phyloP scores from a whole-genome alignment of 495 filamentous ascomycete species.

The Venustampulla echinocandica region DNA sequence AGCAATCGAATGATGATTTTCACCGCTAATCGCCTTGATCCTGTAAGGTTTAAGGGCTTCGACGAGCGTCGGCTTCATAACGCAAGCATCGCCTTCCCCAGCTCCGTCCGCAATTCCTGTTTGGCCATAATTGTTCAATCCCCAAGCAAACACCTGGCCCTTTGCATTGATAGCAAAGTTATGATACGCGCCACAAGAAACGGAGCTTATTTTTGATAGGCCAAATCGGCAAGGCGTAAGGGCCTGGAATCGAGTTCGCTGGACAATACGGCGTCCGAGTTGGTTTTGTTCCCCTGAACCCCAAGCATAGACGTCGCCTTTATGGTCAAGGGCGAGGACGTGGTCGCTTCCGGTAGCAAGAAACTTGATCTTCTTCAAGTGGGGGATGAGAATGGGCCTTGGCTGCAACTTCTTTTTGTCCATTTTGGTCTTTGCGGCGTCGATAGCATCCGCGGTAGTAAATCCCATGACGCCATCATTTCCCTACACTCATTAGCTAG shows the following conservation, averaged over 20 bases:
- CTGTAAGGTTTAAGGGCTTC: constrained; percentile 44
- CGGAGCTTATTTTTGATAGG: constrained; percentile 37
- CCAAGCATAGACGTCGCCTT: constrained; percentile 60
- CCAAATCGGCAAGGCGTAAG: constrained; percentile 56
- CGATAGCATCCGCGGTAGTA: constrained; percentile 4
- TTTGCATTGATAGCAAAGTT: constrained; percentile 68
- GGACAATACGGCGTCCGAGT: constrained; percentile 58
- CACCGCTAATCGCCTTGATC: constrained; percentile 48
- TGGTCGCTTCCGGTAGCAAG: constrained; percentile 63
- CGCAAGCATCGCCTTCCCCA: constrained; percentile 52
- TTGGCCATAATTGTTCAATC: constrained; percentile 78
- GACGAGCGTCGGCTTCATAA: constrained; percentile 44
- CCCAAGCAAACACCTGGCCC: constrained; percentile 72
- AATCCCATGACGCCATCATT: constrained; percentile 67
- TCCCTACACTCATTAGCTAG: constrained; percentile 30
- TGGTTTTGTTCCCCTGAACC: constrained; percentile 63
- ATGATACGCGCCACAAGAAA: constrained; percentile 58
- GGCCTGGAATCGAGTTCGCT: constrained; percentile 36
- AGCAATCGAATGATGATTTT: constrained; percentile 58
- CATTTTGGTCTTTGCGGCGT: neutral
- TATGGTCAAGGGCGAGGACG: constrained; percentile 54
- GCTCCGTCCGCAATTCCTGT: constrained; percentile 39
- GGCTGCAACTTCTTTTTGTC: constrained; percentile 10
- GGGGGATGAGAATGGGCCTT: constrained; percentile 38
- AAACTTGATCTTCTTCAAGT: constrained; percentile 51